phyloP scores from a whole-genome alignment of 2,329 filamentous ascomycete species.

The Claviceps sorghi region DNA sequence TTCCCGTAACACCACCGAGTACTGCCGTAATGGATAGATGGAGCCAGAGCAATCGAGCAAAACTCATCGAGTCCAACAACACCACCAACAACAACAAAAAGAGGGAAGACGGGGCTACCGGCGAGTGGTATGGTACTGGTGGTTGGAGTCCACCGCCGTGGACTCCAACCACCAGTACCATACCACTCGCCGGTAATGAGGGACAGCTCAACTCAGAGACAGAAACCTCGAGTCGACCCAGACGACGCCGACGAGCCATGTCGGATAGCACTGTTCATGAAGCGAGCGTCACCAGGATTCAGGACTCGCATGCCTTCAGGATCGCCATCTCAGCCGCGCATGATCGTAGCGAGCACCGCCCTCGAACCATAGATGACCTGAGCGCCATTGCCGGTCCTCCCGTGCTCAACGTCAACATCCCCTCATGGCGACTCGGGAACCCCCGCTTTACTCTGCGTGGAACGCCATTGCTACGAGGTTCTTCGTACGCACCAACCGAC shows the following conservation, averaged over 20 bases:
- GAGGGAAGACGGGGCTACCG: conserved; percentile 9
- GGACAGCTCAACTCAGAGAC: conserved; percentile 19
- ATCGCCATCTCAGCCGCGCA: conserved; percentile 64
- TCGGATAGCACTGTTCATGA: conserved; percentile 70
- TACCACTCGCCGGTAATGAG: conserved; percentile 21
- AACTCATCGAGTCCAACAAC: conserved; percentile 6
- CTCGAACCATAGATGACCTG: conserved; percentile 48
- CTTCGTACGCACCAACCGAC: conserved; percentile 65
- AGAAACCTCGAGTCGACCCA: conserved; percentile 11
- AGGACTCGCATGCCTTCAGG: conserved; percentile 56
- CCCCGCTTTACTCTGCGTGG: conserved; percentile 66
- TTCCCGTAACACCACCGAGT: conserved; percentile 45
- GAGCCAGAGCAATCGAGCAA: conserved; percentile 26
- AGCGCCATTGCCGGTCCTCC: conserved; percentile 28
- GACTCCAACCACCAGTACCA: conserved; percentile 26
- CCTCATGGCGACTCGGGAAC: conserved; percentile 69
- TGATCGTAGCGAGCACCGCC: conserved; percentile 32
- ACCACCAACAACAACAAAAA: conserved; percentile 4
- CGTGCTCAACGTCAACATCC: conserved; percentile 60
- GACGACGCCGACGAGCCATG: conserved; percentile 45
- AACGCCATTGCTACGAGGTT: conserved; percentile 63
- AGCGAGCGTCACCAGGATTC: conserved; percentile 33
- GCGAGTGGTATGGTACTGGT: conserved; percentile 23
- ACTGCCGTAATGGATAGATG: conserved; percentile 32
- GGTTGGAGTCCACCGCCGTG: conserved; percentile 30